These are phyloP conservation scores for Vitis hybrid DNA, from an alignment of 177 flowering plant genomes.

Conservation along the genomic window DNA sequence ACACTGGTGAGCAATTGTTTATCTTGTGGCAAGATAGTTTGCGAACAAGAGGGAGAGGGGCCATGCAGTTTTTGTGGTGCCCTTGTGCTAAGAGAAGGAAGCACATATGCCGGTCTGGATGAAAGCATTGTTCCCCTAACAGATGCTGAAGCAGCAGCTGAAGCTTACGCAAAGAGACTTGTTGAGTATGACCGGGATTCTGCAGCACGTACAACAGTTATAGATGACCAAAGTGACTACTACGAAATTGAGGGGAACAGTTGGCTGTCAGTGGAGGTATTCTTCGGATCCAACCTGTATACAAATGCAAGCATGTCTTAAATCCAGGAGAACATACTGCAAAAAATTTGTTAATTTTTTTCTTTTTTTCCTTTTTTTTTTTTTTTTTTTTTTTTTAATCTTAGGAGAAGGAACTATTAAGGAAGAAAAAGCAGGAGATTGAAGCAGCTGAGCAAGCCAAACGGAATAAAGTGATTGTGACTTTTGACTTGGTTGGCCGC, in stretches of 20 bases:
- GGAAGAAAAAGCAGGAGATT: conserved; percentile 71
- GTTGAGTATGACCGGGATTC: conserved; percentile 90
- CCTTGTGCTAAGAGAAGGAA: conserved; percentile 88
- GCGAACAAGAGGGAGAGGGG: conserved; percentile 99
- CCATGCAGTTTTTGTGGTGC: conserved; percentile 93
- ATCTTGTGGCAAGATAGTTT: conserved; percentile 94
- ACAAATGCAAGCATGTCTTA: neutral
- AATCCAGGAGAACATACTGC: neutral
- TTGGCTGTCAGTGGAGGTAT: conserved; percentile 91
- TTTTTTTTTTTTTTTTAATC: neutral
- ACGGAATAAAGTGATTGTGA: conserved; percentile 75
- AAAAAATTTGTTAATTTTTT: neutral
- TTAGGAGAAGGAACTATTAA: conserved; percentile 85
- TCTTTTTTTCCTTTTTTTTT: neutral
- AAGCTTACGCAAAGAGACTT: conserved; percentile 91
- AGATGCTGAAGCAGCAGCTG: conserved; percentile 87
- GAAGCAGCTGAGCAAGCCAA: conserved; percentile 84
- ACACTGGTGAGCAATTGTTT: conserved; percentile 88
- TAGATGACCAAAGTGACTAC: conserved; percentile 98
- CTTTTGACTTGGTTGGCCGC: conserved; percentile 96
- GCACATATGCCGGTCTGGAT: conserved; percentile 88
- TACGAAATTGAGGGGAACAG: conserved; percentile 83
- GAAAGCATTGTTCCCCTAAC: conserved; percentile 47
- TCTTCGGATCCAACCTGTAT: neutral
- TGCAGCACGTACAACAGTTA: conserved; percentile 93